A percentile compares a stretch with the other conserved stretches of the same genome.
phyloP scores from a whole-genome alignment of 2,329 filamentous ascomycete species.

The Periglandula ipomoeae region DNA sequence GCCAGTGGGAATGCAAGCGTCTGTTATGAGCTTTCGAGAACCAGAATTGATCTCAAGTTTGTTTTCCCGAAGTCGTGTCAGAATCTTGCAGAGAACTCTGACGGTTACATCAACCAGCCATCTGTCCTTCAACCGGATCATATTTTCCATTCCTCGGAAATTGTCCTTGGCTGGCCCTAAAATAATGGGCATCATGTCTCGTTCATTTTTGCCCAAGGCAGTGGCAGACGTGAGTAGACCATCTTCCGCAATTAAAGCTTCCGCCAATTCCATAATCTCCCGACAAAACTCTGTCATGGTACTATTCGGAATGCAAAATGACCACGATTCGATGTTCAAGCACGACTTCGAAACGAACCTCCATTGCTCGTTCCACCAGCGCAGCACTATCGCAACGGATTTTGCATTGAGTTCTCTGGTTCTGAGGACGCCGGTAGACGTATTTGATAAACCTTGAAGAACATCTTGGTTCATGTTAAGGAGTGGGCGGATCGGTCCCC shows the following conservation, averaged over 20 bases:
- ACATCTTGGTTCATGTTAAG: slow-evolving; percentile 50
- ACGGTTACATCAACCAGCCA: slow-evolving; percentile 80
- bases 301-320: slow-evolving; percentile 61
- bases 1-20: slow-evolving; percentile 53
- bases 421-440: slow-evolving; percentile 45
- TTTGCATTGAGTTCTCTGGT: slow-evolving; percentile 45
- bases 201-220: slow-evolving; percentile 24
- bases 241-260: slow-evolving; percentile 76
- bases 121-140: slow-evolving; percentile 81
- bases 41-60: slow-evolving; percentile 58
- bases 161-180: slow-evolving; percentile 30
- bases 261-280: slow-evolving; percentile 89
- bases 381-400: slow-evolving; percentile 58
- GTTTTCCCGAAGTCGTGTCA: slow-evolving; percentile 71
- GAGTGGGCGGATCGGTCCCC: slow-evolving; percentile 48
- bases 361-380: slow-evolving; percentile 84
- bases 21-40: slow-evolving; percentile 52
- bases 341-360: slow-evolving; percentile 72
- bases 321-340: slow-evolving; percentile 76
- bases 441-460: slow-evolving; percentile 46
- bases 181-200: slow-evolving; percentile 31
- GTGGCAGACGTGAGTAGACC: slow-evolving; percentile 66
- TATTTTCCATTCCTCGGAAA: slow-evolving; percentile 67
- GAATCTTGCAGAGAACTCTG: slow-evolving; percentile 72
- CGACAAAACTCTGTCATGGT: slow-evolving; percentile 89